Conservation (phyloP, 2,329 filamentous ascomycete genomes). For the Catunica adiposa region DNA sequence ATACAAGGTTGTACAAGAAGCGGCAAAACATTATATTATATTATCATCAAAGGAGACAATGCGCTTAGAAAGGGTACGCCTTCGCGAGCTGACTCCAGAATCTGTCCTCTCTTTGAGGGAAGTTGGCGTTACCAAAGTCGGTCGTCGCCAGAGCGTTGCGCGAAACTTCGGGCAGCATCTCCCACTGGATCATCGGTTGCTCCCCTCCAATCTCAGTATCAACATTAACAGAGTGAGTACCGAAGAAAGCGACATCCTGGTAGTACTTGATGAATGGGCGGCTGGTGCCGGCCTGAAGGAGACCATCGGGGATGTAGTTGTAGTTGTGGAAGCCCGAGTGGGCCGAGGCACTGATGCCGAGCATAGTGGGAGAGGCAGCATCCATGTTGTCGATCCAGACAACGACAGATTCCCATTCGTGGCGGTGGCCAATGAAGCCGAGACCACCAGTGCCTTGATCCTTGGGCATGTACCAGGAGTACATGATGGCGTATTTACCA, state of each 20-base stretch:
- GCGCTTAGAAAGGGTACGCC: slow-evolving; percentile 13
- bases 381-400: slow-evolving; percentile 20
- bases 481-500: slow-evolving; percentile 24
- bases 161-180: slow-evolving; percentile 23
- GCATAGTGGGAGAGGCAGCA: slow-evolving; percentile 20
- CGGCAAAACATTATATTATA: too few relatives aligned
- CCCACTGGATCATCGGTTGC: slow-evolving; percentile 29
- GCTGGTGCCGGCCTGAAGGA: slow-evolving; percentile 13
- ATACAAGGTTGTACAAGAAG: too few relatives aligned
- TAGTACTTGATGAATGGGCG: slow-evolving; percentile 22
- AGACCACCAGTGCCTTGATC: slow-evolving; percentile 22
- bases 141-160: slow-evolving; percentile 22
- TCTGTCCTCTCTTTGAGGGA: slow-evolving; percentile 24
- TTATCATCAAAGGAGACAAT: not conserved
- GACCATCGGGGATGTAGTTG: slow-evolving; percentile 2
- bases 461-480: slow-evolving; percentile 31
- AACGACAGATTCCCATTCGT: slow-evolving; percentile 26
- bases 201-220: slow-evolving; percentile 22
- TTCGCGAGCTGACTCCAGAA: slow-evolving; percentile 18
- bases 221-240: slow-evolving; percentile 24
- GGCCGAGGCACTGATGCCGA: slow-evolving; percentile 24
- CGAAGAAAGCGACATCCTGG: slow-evolving; percentile 17
- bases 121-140: slow-evolving; percentile 26
- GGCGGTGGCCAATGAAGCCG: slow-evolving; percentile 21
- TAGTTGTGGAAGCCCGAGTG: slow-evolving; percentile 23